Evolutionary conservation across 2,329 filamentous ascomycete species (phyloP).

Genomic region (Monosporascus sp.): DNA sequence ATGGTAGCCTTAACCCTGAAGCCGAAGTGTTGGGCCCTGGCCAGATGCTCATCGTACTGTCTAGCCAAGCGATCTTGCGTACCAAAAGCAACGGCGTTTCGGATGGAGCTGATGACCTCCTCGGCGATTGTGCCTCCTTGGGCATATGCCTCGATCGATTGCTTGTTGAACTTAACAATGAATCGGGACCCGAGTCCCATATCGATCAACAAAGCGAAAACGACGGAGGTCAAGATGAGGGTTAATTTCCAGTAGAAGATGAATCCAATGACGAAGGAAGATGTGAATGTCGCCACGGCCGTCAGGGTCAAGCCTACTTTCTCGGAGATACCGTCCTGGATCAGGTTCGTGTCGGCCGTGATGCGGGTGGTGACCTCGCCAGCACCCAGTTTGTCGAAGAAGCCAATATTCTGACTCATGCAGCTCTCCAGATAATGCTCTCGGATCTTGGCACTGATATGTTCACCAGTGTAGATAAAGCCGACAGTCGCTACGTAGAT

Average conservation of each 20-base stretch:
- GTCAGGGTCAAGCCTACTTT: conserved; percentile 76
- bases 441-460: conserved; percentile 72
- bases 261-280: conserved; percentile 87
- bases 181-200: conserved; percentile 71
- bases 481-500: conserved; percentile 78
- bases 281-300: conserved; percentile 74
- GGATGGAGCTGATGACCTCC: conserved; percentile 88
- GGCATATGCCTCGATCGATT: conserved; percentile 73
- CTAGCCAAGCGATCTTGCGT: conserved; percentile 87
- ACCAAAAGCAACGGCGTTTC: conserved; percentile 87
- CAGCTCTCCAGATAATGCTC: conserved; percentile 80
- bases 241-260: conserved; percentile 90
- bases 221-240: conserved; percentile 75
- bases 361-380: conserved; percentile 94
- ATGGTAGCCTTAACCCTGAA: conserved; percentile 68
- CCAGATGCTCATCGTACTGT: conserved; percentile 75
- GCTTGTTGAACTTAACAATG: conserved; percentile 76
- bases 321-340: conserved; percentile 90
- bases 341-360: conserved; percentile 86
- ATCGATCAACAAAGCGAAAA: conserved; percentile 70
- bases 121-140: conserved; percentile 83
- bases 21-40: conserved; percentile 68
- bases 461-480: conserved; percentile 83
- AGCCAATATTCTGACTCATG: conserved; percentile 82
- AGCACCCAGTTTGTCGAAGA: conserved; percentile 87